phyloP scores from a whole-genome alignment of 768 basidiomycete genomes.

The Lactarius evosmus region DNA sequence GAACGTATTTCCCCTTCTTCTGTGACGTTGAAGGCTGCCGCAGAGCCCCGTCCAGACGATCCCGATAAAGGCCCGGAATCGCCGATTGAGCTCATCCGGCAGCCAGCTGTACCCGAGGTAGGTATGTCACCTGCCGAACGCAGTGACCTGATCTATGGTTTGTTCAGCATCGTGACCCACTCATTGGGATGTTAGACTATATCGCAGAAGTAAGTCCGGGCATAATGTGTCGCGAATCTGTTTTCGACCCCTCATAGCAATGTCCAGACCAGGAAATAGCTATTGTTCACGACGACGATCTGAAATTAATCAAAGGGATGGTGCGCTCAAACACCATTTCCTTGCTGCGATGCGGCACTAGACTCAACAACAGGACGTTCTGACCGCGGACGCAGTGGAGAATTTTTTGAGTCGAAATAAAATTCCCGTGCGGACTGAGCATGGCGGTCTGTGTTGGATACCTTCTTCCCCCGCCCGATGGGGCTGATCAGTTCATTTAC shows the following conservation, averaged over 20 bases:
- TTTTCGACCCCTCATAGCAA: neutral
- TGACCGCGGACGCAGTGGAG: slow-evolving; percentile 2
- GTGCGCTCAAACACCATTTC: neutral
- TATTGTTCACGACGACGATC: slow-evolving; percentile 7
- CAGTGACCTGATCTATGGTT: neutral
- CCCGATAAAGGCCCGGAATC: slow-evolving; percentile 20
- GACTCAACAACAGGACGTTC: neutral
- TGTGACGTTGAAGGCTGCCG: slow-evolving; percentile 19
- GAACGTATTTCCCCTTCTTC: slow-evolving; percentile 18
- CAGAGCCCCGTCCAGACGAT: slow-evolving; percentile 11
- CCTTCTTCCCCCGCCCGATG: neutral
- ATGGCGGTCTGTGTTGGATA: neutral
- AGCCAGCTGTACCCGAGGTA: slow-evolving; percentile 20
- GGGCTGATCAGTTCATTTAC: neutral
- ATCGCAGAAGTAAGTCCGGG: neutral
- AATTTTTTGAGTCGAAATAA: neutral
- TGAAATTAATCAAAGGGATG: neutral
- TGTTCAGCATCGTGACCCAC: slow-evolving; percentile 13
- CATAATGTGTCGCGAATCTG: neutral
- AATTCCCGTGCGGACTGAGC: neutral
- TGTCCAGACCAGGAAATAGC: slow-evolving; percentile 1
- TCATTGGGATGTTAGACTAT: slow-evolving; percentile 11
- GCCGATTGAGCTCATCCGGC: slow-evolving; percentile 14
- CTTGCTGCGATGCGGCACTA: no score
- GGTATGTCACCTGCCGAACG: neutral